These are phyloP conservation scores for Mrakia gelida DNA, from an alignment of 768 basidiomycete genomes.

Conservation along the genomic window DNA sequence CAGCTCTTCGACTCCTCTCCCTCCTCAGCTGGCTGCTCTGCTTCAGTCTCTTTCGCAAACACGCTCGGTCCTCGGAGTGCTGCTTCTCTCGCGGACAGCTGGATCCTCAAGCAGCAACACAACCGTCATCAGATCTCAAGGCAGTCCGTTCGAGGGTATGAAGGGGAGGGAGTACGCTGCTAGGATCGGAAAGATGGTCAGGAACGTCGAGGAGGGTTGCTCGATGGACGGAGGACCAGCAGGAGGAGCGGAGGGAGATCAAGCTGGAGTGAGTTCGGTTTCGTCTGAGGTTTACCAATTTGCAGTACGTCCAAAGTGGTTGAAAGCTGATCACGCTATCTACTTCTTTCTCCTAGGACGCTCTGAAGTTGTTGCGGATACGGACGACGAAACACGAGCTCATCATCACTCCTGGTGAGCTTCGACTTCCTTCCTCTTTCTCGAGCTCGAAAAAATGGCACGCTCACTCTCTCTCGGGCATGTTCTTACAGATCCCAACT, in stretches of 20 bases:
- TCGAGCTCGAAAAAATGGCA: not conserved
- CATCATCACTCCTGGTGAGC: conserved; percentile 86
- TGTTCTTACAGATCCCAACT: conserved; percentile 60
- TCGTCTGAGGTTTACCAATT: not conserved
- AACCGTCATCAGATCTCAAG: conserved; percentile 66
- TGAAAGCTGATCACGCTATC: not conserved
- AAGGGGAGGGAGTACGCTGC: conserved; percentile 41
- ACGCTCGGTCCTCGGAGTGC: conserved; percentile 25
- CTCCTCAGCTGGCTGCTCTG: conserved; percentile 19
- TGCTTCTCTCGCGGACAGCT: conserved; percentile 25
- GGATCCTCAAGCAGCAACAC: not conserved
- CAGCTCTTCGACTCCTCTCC: conserved; percentile 14
- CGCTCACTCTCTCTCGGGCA: not conserved
- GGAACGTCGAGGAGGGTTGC: conserved; percentile 69
- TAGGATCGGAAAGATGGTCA: conserved; percentile 57
- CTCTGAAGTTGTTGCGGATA: conserved; percentile 81
- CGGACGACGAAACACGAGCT: conserved; percentile 86
- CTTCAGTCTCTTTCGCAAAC: conserved; percentile 22
- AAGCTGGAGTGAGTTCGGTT: not conserved
- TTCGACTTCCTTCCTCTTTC: not conserved
- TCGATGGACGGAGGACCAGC: not conserved
- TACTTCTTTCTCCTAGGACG: conserved; percentile 55
- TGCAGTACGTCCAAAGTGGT: not conserved
- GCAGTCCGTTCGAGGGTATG: conserved; percentile 42
- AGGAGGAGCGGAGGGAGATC: not conserved